Conservation (phyloP, 371 early-diverging fungal genomes). For the Smittium culicis region DNA sequence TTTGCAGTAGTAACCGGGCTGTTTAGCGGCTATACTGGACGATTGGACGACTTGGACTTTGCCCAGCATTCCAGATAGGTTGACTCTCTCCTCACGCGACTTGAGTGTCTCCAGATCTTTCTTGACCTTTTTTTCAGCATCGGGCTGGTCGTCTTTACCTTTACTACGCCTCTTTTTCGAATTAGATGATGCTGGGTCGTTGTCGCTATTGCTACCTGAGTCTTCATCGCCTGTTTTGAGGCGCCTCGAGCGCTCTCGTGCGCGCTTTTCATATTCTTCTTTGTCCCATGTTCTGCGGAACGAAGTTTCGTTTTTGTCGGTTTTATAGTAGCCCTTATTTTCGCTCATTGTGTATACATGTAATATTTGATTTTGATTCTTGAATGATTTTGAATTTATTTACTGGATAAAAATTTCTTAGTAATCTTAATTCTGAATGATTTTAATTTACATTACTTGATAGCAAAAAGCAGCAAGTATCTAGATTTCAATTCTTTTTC, state of each 20-base stretch:
- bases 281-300: constrained; percentile 46
- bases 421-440: no score
- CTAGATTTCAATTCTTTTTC: no score
- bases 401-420: no score
- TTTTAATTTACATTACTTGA: no score
- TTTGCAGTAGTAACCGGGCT: constrained; percentile 85
- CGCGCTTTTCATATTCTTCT: constrained; percentile 43
- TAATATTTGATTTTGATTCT: no score
- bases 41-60: constrained; percentile 67
- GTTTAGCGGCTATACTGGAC: constrained; percentile 39
- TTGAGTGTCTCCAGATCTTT: constrained; percentile 18
- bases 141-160: background rate
- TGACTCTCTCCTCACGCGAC: constrained; percentile 39
- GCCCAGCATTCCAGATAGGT: constrained; percentile 58
- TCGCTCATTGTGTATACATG: background rate
- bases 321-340: background rate
- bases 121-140: background rate
- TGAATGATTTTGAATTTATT: no score
- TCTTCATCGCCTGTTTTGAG: constrained; percentile 31
- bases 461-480: no score
- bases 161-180: background rate
- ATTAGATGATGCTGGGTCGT: constrained; percentile 13
- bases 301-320: background rate
- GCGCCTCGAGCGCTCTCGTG: constrained; percentile 38
- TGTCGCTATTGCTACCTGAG: constrained; percentile 16